Evolutionary conservation across 441 rosid genomes (phyloP).

Genomic region (Erodium texanum): DNA sequence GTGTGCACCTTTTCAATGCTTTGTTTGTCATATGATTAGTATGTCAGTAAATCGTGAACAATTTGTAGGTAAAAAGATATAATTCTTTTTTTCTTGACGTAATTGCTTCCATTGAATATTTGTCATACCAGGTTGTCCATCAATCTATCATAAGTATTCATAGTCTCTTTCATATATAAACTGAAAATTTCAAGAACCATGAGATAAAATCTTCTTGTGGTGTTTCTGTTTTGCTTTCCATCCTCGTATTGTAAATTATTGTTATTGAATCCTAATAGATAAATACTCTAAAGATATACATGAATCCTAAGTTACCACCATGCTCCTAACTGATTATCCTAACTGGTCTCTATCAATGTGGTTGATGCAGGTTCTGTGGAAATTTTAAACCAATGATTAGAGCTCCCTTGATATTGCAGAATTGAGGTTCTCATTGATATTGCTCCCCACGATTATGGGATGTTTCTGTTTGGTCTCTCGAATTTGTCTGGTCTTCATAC

Average conservation of each 20-base stretch:
- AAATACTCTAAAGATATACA: too few species aligned
- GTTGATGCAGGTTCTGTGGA: not conserved
- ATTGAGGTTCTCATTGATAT: slow-evolving; percentile 1
- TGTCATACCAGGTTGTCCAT: not conserved
- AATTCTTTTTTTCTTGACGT: not conserved
- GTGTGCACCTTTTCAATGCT: not conserved
- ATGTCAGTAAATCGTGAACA: not conserved
- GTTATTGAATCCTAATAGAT: too few species aligned
- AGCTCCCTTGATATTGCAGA: not conserved
- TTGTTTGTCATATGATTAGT: not conserved
- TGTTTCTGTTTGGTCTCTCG: slow-evolving; percentile 1
- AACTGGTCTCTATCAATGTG: not conserved
- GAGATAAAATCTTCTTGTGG: not conserved
- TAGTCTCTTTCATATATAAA: not conserved
- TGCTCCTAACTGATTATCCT: too few species aligned
- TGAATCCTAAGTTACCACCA: too few species aligned
- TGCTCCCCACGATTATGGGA: not conserved
- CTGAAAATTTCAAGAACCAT: not conserved
- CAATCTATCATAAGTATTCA: not conserved
- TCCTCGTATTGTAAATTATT: not conserved
- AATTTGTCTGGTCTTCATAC: not conserved
- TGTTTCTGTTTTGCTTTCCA: not conserved
- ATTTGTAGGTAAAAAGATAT: not conserved
- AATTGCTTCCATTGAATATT: not conserved
- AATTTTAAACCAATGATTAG: not conserved